phyloP scores from a whole-genome alignment of 257 asterid species.

The Rhazya stricta region DNA sequence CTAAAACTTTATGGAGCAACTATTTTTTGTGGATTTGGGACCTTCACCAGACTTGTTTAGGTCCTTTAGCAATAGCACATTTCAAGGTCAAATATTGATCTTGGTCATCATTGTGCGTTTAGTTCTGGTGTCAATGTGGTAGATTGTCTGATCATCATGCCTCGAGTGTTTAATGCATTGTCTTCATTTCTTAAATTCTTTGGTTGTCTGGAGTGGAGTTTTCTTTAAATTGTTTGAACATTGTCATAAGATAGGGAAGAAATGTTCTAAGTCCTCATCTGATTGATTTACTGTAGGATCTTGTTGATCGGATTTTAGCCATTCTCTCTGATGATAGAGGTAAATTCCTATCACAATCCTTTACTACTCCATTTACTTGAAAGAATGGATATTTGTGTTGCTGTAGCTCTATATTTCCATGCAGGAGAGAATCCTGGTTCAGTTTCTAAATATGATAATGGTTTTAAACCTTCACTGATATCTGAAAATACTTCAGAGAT shows the following conservation, averaged over 20 bases:
- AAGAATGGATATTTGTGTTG: background rate
- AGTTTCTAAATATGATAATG: too few relatives aligned
- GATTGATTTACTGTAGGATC: slow-evolving; percentile 57
- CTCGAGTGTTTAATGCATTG: background rate
- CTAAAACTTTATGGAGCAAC: background rate
- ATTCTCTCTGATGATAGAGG: slow-evolving; percentile 80
- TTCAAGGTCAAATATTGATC: background rate
- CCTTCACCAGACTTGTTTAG: background rate
- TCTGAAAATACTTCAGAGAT: background rate
- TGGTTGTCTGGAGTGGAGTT: background rate
- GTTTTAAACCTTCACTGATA: background rate
- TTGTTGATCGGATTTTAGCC: slow-evolving; percentile 80
- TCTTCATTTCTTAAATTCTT: background rate
- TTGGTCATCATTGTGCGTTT: background rate
- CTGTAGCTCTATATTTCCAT: slow-evolving; percentile 1
- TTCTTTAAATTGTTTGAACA: background rate
- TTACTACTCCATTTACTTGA: background rate
- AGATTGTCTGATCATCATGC: background rate
- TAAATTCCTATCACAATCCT: slow-evolving; percentile 17
- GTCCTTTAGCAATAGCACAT: background rate
- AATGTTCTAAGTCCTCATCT: background rate
- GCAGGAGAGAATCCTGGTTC: background rate
- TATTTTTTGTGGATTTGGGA: background rate
- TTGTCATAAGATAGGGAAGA: background rate
- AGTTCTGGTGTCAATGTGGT: background rate